Evolutionary conservation across 73 alveolate species (phyloP), one percentile per base, ranked within the genome.

Genomic region (Durusdinium trenchii): DNA sequence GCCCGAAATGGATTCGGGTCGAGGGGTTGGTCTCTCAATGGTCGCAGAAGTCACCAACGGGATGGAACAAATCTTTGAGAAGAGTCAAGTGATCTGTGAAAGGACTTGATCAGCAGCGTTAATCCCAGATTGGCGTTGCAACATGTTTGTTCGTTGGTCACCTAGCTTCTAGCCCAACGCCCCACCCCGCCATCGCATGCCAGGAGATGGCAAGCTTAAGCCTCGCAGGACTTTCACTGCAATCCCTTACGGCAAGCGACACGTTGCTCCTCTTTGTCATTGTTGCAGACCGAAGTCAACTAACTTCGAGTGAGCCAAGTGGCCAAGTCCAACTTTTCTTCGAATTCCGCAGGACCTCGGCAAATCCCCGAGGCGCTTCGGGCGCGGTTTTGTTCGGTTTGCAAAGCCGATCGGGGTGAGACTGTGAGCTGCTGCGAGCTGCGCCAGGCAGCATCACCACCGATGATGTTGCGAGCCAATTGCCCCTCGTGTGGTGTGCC

Each of bases 171-270:
- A 16, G 12, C 69, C 30, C 30, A 23, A 60, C 30, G 73, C 30
- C 30, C n/a, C 30, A 23, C n/a, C 4, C n/a, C 30, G 73, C 30
- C 18, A 23, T 60, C n/a, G 18, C 30, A 60, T 12, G 67, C 71
- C 91, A 81, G 91, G 91, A 81, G 91, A 81, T 81, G 91, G 91
- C 91, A 81, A 81, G 91, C 32, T 48, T 81, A 81, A 81, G 91
- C 71, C 91, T 81, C 47, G 91, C 71, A 81, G 71, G 71, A 30
- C 43, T 38, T 6, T 20, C 76, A 62, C 76, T 38, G 18, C 76
- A 26, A 40, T 23, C 18, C 76, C 40, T 62, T 38, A 6, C 18
- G 76, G 76, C 18, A 35, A 35, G 18, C 76, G 76, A 40, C 40
- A 6, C 18, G 32, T 62, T 35, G 45, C n/a, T 38, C 18, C 79